Evolutionary conservation across 495 filamentous ascomycete species (phyloP), one percentile per base, ranked within the genome.

Genomic region (Podospora didyma): DNA sequence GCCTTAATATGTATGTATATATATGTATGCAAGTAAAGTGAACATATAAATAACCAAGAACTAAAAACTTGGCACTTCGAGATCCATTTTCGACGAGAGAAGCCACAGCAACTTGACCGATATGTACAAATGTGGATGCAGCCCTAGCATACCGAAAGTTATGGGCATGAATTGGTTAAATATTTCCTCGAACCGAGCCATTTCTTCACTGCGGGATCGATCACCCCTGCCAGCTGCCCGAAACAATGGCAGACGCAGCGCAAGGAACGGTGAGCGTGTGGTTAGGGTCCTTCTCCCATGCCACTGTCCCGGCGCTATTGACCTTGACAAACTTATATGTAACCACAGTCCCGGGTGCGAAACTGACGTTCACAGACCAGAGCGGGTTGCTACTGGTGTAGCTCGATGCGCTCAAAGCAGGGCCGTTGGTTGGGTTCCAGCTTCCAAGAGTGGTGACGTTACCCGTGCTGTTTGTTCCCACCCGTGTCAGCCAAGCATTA

Each of bases 311-410:
- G 60, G 81, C 76, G 11, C 68, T 73, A 57, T 76, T 75, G 46
- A 84, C 70, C 20, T 81, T 80, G 58, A 90, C 82, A 60, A 83
- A 90, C 69, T 89, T 90, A 63, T 89, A 89, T 62, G 86, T 58
- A 17, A 89, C 71, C 3, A 59, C 65, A 23, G 72, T 73, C 0
- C 83, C 82, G 0, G 79, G 75, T 0, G 79, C 64, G 1, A 88
- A 57, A 3, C 59, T 70, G 3, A 86, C 58, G 0, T 77, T 79
- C 0, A 58, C 81, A 35, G 57, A 78, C 86, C 86, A 89, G 11
- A 86, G 53, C 1, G 80, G 79, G 60, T 86, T 77, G 60, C 64
- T 77, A 16, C 57, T 61, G 2, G 82, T 83, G 59, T 89, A 89
- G 10, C 75, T 52, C 19, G 68, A 71, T 19, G 86, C 78, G 46